These are phyloP conservation scores for Fraxinus albicans DNA, from an alignment of 305 asterid genomes.

Conservation along the genomic window DNA sequence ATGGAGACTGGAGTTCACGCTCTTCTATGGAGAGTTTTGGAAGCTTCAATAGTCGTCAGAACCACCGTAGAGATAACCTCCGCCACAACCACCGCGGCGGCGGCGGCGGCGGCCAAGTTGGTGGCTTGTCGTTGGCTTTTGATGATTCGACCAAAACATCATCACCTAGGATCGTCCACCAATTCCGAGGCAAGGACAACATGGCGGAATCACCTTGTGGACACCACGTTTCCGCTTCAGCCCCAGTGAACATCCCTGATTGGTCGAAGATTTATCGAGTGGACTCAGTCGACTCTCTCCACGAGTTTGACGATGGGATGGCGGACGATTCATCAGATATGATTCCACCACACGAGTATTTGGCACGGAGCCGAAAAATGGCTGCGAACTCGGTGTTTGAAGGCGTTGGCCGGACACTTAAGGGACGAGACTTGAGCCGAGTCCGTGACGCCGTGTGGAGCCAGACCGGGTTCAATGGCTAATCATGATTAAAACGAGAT, in stretches of 20 bases:
- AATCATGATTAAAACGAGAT: neutral
- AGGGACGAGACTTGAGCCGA: conserved; percentile 77
- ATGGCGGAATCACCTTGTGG: conserved; percentile 37
- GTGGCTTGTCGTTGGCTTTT: conserved; percentile 52
- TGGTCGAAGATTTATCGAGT: conserved; percentile 59
- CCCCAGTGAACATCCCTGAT: conserved; percentile 50
- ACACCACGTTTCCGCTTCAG: conserved; percentile 53
- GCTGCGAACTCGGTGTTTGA: conserved; percentile 61
- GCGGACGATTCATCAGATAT: conserved; percentile 39
- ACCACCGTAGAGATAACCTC: conserved; percentile 27
- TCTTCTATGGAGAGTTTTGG: conserved; percentile 39
- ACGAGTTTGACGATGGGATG: conserved; percentile 37
- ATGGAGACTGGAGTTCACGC: conserved; percentile 48
- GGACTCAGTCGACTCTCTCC: conserved; percentile 55
- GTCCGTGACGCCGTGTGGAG: conserved; percentile 89
- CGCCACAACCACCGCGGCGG: conserved; percentile 27
- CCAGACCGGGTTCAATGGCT: conserved; percentile 75
- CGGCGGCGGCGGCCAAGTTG: conserved; percentile 24
- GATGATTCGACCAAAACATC: conserved; percentile 36
- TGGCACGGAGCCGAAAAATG: conserved; percentile 44
- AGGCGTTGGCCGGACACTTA: conserved; percentile 69
- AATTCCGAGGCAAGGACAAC: conserved; percentile 41
- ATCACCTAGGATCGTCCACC: conserved; percentile 52
- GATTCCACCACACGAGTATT: conserved; percentile 69
- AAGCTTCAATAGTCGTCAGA: conserved; percentile 21